Evolutionary conservation across 1,284 basidiomycete genomes (phyloP).

Genomic region (Apiotrichum montevideense): DNA sequence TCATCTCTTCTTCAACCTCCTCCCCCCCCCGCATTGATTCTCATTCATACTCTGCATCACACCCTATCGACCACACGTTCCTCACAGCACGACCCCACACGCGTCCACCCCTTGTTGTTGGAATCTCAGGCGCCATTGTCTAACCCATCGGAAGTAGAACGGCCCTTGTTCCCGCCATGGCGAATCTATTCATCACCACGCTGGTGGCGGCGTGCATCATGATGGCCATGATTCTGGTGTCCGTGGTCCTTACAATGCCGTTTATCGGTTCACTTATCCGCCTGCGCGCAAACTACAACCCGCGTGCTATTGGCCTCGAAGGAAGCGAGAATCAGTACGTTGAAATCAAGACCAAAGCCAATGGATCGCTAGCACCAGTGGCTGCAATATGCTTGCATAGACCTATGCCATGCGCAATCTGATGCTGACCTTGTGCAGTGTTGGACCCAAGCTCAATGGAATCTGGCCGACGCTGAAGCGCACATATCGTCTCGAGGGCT

Average conservation of each 20-base stretch:
- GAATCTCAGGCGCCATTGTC: too few species aligned
- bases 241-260: conserved; percentile 43
- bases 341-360: too few species aligned
- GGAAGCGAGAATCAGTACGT: conserved; percentile 37
- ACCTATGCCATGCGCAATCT: too few species aligned
- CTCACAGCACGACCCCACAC: too few species aligned
- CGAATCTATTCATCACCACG: conserved; percentile 25
- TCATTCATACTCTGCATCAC: neutral
- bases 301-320: conserved; percentile 67
- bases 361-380: too few species aligned
- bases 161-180: neutral
- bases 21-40: neutral
- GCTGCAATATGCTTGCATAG: too few species aligned
- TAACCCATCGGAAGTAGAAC: too few species aligned
- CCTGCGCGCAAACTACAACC: conserved; percentile 49
- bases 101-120: too few species aligned
- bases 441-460: conserved; percentile 46
- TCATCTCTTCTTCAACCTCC: too few species aligned
- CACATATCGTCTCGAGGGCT: conserved; percentile 73
- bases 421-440: conserved; percentile 19
- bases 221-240: conserved; percentile 36
- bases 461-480: conserved; percentile 58
- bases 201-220: conserved; percentile 39
- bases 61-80: neutral
- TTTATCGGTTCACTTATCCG: conserved; percentile 45